A percentile compares a stretch with the other conserved stretches of the same genome.
Conservation (phyloP, 1,284 basidiomycete species). For the Tilletia setariae region DNA sequence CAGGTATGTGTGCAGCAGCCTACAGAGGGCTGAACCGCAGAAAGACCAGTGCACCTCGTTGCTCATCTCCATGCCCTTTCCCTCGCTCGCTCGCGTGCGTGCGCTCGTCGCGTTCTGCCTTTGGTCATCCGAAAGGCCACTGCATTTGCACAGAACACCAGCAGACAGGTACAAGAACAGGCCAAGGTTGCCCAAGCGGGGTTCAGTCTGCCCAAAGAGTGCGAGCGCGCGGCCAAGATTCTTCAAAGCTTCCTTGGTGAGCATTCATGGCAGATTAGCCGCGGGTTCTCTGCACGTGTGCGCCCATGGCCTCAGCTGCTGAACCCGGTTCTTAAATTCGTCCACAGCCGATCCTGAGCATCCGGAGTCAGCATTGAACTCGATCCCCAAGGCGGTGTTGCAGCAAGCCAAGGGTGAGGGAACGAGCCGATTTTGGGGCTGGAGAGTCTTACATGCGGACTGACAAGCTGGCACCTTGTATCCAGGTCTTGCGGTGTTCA, state of each 20-base stretch:
- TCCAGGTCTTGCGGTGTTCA: conserved; percentile 79
- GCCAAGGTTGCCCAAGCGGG: conserved; percentile 44
- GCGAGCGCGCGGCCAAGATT: conserved; percentile 81
- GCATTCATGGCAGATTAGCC: conserved; percentile 40
- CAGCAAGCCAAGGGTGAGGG: conserved; percentile 70
- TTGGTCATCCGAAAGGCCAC: conserved; percentile 29
- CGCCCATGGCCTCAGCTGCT: not conserved
- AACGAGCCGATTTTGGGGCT: no score
- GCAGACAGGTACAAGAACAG: conserved; percentile 38
- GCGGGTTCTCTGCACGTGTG: not conserved
- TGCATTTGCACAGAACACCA: conserved; percentile 45
- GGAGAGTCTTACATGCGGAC: conserved; percentile 3
- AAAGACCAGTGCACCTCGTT: not conserved
- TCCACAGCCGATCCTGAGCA: conserved; percentile 75
- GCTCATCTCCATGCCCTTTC: not conserved
- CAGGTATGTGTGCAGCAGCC: conserved; percentile 62
- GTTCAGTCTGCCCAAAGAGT: conserved; percentile 51
- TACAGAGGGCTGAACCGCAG: conserved; percentile 6
- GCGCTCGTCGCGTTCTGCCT: no score
- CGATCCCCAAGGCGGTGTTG: conserved; percentile 90
- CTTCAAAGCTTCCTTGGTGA: conserved; percentile 80
- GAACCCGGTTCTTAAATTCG: not conserved
- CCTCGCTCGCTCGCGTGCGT: not conserved
- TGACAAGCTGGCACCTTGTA: not conserved
- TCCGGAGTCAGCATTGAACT: conserved; percentile 86